These are phyloP conservation scores for Tylopilus sp. DNA, from an alignment of 1,284 basidiomycete species.

Conservation along the genomic window DNA sequence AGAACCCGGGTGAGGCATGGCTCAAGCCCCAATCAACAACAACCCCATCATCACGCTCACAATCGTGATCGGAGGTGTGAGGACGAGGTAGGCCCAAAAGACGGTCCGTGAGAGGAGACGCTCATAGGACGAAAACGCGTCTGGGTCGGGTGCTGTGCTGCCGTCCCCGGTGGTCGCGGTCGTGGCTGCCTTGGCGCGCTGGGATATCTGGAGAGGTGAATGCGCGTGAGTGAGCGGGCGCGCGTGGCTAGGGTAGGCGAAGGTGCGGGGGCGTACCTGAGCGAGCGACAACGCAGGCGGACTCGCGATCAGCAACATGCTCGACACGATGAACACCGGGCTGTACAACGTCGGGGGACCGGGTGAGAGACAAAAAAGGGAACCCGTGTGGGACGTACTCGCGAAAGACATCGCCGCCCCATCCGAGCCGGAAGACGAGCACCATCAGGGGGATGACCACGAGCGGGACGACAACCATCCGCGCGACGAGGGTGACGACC, in stretches of 20 bases:
- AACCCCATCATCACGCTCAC: conserved; percentile 72
- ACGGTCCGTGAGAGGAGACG: conserved; percentile 79
- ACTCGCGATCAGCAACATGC: conserved; percentile 69
- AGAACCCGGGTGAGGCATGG: too few relatives aligned
- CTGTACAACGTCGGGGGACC: conserved; percentile 19
- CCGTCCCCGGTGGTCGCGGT: neutral
- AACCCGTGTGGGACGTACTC: conserved; percentile 50
- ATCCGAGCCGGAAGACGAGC: conserved; percentile 47
- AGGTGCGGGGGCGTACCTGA: conserved; percentile 45
- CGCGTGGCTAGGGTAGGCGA: too few relatives aligned
- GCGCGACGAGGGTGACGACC: conserved; percentile 65
- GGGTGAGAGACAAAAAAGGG: neutral
- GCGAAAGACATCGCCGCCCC: conserved; percentile 48
- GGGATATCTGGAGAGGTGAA: conserved; percentile 17
- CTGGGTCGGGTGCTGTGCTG: neutral
- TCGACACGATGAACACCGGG: conserved; percentile 79
- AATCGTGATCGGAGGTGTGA: conserved; percentile 79
- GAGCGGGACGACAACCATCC: conserved; percentile 85
- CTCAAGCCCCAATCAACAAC: conserved; percentile 45
- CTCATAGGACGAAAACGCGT: conserved; percentile 54
- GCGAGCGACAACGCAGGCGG: conserved; percentile 81
- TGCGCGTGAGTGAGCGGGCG: too few relatives aligned
- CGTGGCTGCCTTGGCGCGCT: conserved; percentile 3
- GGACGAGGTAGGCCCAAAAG: conserved; percentile 77
- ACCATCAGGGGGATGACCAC: conserved; percentile 72